Conservation (phyloP, 305 asterid genomes). For the Fraxinus paxiana region DNA sequence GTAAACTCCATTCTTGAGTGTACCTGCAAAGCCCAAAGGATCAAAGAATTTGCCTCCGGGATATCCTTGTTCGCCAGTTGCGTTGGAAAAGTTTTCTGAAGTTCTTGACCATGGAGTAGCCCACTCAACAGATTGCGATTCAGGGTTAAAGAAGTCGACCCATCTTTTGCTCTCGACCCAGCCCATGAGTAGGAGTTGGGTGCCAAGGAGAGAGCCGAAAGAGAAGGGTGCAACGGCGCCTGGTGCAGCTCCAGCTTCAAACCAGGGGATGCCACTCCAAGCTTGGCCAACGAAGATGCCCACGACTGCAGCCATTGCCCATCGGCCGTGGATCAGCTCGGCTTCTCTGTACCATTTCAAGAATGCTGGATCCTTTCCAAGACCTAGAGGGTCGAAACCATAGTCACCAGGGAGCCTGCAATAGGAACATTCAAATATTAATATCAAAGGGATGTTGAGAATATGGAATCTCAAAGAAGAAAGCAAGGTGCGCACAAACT, state of each 20-base stretch:
- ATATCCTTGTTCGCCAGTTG: constrained; percentile 89
- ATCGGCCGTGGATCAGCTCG: constrained; percentile 92
- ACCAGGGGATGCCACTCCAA: constrained; percentile 94
- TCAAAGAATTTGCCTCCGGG: constrained; percentile 99
- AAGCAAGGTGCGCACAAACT: neutral
- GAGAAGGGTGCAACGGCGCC: constrained; percentile 95
- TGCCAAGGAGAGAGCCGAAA: constrained; percentile 84
- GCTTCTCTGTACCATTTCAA: constrained; percentile 98
- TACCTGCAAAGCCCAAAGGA: constrained; percentile 69
- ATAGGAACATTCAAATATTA: neutral
- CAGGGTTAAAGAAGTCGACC: constrained; percentile 91
- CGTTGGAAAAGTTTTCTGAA: constrained; percentile 68
- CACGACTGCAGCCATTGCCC: constrained; percentile 90
- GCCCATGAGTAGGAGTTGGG: constrained; percentile 91
- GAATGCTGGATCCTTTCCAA: constrained; percentile 93
- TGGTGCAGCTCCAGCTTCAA: constrained; percentile 89
- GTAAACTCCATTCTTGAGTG: constrained; percentile 58
- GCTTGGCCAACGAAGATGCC: constrained; percentile 96
- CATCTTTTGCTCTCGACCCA: constrained; percentile 99
- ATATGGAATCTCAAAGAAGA: neutral
- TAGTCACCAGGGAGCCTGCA: constrained; percentile 90
- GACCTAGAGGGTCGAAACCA: constrained; percentile 91
- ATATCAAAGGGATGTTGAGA: neutral
- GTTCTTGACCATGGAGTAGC: constrained; percentile 94
- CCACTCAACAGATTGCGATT: constrained; percentile 87